Evolutionary conservation across 768 basidiomycete genomes (phyloP).

Genomic region (Hortiboletus flavorubellus): DNA sequence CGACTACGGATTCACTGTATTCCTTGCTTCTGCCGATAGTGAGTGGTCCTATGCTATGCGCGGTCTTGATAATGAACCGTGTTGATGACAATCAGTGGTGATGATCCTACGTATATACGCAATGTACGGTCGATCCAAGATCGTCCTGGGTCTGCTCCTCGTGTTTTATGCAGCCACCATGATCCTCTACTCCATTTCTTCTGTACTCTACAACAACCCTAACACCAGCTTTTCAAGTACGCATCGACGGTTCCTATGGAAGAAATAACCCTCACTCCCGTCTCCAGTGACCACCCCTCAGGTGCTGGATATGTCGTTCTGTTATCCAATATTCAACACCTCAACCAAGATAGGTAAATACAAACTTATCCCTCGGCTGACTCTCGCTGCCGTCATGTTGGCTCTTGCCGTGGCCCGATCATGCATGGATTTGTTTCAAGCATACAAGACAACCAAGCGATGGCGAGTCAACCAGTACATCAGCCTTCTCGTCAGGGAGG

Average conservation of each 20-base stretch:
- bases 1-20: slow-evolving; percentile 3
- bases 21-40: slow-evolving; percentile 19
- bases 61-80: neutral
- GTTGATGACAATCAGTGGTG: slow-evolving; percentile 5
- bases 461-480: slow-evolving; percentile 17
- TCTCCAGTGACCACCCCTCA: slow-evolving; percentile 7
- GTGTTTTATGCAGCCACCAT: slow-evolving; percentile 9
- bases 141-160: slow-evolving; percentile 14
- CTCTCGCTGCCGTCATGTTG: slow-evolving; percentile 12
- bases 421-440: slow-evolving; percentile 5
- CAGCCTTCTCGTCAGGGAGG: slow-evolving; percentile 12
- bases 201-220: slow-evolving; percentile 4
- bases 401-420: slow-evolving; percentile 1
- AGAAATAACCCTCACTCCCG: neutral
- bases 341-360: slow-evolving; percentile 4
- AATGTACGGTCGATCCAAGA: slow-evolving; percentile 17
- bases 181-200: neutral
- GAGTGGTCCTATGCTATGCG: neutral
- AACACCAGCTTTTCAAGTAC: slow-evolving; percentile 7
- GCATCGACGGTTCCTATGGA: neutral
- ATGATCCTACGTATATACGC: slow-evolving; percentile 27
- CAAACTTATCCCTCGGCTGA: slow-evolving; percentile 10
- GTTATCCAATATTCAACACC: neutral
- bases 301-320: slow-evolving; percentile 16
- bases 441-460: slow-evolving; percentile 6